phyloP scores from a whole-genome alignment of 2,329 filamentous ascomycete genomes.

The Colletotrichum kahawae region DNA sequence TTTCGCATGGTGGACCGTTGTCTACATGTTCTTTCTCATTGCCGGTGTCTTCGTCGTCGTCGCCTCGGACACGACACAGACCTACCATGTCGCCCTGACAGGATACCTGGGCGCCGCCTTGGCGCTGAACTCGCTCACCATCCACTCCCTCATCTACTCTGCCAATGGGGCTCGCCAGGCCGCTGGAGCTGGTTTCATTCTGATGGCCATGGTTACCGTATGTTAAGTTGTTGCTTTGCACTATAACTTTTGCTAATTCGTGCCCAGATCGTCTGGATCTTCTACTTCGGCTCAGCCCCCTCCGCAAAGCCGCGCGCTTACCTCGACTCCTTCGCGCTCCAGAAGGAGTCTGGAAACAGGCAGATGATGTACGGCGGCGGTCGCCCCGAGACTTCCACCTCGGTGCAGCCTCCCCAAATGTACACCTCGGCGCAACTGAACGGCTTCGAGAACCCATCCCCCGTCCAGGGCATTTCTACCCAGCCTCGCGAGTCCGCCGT shows the following conservation, averaged over 20 bases:
- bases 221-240: constrained; percentile 36
- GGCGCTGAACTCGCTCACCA: constrained; percentile 83
- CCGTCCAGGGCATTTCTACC: constrained; percentile 73
- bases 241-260: not conserved
- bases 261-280: constrained; percentile 90
- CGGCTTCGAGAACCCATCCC: constrained; percentile 95
- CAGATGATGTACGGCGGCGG: constrained; percentile 76
- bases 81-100: constrained; percentile 90
- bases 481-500: constrained; percentile 46
- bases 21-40: constrained; percentile 86
- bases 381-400: constrained; percentile 84
- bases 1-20: constrained; percentile 90
- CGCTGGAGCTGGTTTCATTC: constrained; percentile 88
- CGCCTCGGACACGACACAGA: constrained; percentile 82
- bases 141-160: constrained; percentile 86
- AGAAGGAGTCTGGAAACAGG: constrained; percentile 81
- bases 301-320: constrained; percentile 86
- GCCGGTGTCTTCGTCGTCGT: constrained; percentile 81
- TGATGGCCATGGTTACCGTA: constrained; percentile 92
- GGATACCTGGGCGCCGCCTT: constrained; percentile 85
- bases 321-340: constrained; percentile 92
- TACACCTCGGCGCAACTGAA: constrained; percentile 95
- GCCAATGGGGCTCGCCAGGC: constrained; percentile 78
- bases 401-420: constrained; percentile 86
- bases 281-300: constrained; percentile 95